These are phyloP conservation scores for Colletotrichum sp. DNA, from an alignment of 2,329 filamentous ascomycete genomes.

Conservation along the genomic window DNA sequence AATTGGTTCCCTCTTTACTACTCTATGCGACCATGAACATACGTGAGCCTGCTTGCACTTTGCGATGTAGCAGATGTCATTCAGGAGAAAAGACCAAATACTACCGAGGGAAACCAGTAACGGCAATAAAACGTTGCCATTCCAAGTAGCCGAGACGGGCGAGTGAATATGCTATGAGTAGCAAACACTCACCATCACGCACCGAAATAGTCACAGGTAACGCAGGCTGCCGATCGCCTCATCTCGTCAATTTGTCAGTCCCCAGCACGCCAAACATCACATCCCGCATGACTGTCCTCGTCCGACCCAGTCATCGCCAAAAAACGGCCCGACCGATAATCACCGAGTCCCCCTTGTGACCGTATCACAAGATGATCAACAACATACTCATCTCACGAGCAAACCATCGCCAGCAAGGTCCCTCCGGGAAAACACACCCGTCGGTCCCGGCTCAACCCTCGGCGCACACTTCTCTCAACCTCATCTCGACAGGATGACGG, in stretches of 20 bases:
- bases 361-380: neutral
- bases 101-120: neutral
- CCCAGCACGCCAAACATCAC: neutral
- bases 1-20: neutral
- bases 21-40: fast-evolving
- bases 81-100: neutral
- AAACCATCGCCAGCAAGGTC: neutral
- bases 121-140: neutral
- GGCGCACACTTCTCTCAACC: neutral
- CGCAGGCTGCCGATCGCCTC: neutral
- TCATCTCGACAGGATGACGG: neutral
- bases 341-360: neutral
- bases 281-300: neutral
- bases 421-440: neutral
- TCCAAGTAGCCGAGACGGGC: neutral
- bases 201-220: neutral
- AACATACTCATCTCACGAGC: neutral
- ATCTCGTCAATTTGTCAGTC: neutral
- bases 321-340: neutral
- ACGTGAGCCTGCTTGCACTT: neutral
- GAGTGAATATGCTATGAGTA: neutral
- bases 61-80: neutral
- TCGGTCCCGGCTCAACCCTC: neutral
- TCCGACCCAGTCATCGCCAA: neutral
- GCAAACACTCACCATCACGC: neutral